These are phyloP conservation scores for Yamadazyma olivae DNA, from an alignment of 805 yeast genomes.

Conservation along the genomic window DNA sequence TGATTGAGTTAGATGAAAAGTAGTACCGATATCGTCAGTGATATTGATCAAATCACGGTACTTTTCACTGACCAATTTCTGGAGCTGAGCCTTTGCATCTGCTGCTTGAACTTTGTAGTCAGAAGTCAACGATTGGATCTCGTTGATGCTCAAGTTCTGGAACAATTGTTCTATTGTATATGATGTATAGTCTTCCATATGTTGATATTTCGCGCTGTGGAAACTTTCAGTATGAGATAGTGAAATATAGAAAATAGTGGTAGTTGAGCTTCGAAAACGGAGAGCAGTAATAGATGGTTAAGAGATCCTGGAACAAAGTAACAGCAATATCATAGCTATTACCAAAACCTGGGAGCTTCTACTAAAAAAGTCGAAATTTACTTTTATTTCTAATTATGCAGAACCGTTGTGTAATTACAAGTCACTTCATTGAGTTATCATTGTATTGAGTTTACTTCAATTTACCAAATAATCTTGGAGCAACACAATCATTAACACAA, in stretches of 20 bases:
- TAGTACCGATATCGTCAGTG: slow-evolving; percentile 39
- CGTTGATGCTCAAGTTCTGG: slow-evolving; percentile 25
- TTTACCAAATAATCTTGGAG: slow-evolving; percentile 84
- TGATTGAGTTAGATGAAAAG: slow-evolving; percentile 20
- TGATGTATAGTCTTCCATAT: background rate
- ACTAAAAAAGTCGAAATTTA: too few relatives aligned
- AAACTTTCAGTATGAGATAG: too few relatives aligned
- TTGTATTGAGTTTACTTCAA: slow-evolving; percentile 64
- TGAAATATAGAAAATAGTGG: too few relatives aligned
- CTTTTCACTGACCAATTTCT: slow-evolving; percentile 35
- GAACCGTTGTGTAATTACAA: background rate
- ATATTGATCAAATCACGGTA: slow-evolving; percentile 42
- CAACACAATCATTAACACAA: slow-evolving; percentile 86
- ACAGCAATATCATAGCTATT: too few relatives aligned
- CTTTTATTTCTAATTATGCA: background rate
- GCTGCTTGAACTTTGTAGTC: slow-evolving; percentile 26
- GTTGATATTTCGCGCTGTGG: too few relatives aligned
- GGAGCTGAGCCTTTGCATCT: slow-evolving; percentile 30
- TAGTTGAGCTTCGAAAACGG: too few relatives aligned
- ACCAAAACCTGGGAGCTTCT: too few relatives aligned
- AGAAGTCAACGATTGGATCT: slow-evolving; percentile 27
- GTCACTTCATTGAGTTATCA: too few relatives aligned
- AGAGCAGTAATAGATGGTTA: too few relatives aligned
- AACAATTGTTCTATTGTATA: slow-evolving; percentile 28
- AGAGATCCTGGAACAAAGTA: too few relatives aligned